Evolutionary conservation across 345 rosid species (phyloP), one percentile per base, ranked within the genome.

Genomic region (Lumnitzera littorea): DNA sequence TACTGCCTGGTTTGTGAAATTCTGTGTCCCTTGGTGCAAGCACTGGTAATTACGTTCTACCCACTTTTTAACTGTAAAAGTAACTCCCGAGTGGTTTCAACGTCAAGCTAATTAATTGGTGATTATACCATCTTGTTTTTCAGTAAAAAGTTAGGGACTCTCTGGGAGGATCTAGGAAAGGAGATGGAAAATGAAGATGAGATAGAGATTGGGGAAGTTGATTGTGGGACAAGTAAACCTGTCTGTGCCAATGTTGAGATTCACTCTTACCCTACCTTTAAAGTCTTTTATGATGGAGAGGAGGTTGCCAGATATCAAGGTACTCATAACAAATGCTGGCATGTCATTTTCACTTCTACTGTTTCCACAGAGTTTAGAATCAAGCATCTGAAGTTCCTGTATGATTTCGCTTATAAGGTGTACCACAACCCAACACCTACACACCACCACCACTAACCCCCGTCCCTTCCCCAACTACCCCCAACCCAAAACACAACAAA

Each of bases 1-100:
- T 71, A 94, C 97, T 12, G 84, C 82, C 0, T 94, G 97, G 99
- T 90, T 94, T 64, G 95, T 94, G 56, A 90, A 94, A 56, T 94
- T 94, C 60, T 94, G 99, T 65, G 97, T 94, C 56, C 96, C 97
- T 27, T 90, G 99, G 99, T 94, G 97, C 64, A 94, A 94, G 82
- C 99, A 94, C 64, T 94, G 99, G 99, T 94, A 76, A 82, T 47
- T 56, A 14, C 20, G 53, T 25, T 4, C n/a, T 14, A 56, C 12
- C 24, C 25, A 2, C 46, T 56, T 53, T 15, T 2, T 31, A 48
- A 36, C 54, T 16, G 13, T 27, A 2, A 43, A 54, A 2, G 48
- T 57, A 48, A 46, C 56, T 64, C 3, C 62, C 0, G 4, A 46
- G 56, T 29, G 51, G 14, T 62, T 43, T 13, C 16, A 20, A 13